Conservation (phyloP, 139 green algal species). For the Parachlorella kessleri region DNA sequence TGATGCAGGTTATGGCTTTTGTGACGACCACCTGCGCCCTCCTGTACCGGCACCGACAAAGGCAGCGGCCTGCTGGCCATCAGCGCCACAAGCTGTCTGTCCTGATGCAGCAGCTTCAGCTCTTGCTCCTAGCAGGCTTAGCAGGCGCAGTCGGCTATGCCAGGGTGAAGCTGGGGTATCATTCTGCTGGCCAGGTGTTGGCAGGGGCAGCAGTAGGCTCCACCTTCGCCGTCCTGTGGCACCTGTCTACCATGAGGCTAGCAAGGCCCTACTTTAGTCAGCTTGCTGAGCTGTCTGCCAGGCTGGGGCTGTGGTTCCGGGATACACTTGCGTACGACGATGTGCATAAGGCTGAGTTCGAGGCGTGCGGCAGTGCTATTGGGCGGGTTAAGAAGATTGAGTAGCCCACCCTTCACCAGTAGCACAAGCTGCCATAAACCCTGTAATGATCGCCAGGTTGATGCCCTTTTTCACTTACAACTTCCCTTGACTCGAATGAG, state of each 20-base stretch:
- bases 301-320: not conserved
- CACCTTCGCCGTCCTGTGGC: slow-evolving; percentile 1
- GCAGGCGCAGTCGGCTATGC: slow-evolving; percentile 5
- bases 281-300: not conserved
- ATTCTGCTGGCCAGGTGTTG: slow-evolving; percentile 12
- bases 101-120: too few species aligned
- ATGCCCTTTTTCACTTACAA: too few species aligned
- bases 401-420: too few species aligned
- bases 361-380: not conserved
- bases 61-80: too few species aligned
- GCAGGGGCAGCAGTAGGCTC: slow-evolving; percentile 9
- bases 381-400: too few species aligned
- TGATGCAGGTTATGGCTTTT: too few species aligned
- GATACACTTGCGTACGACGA: not conserved
- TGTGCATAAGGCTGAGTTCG: not conserved
- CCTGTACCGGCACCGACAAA: too few species aligned
- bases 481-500: too few species aligned
- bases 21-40: too few species aligned
- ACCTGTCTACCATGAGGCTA: not conserved
- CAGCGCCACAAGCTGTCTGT: too few species aligned
- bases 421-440: too few species aligned
- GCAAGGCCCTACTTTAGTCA: not conserved
- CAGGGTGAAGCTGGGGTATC: slow-evolving; percentile 27
- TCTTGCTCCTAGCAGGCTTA: not conserved
- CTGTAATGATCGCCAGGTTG: too few species aligned